A percentile compares a stretch with the other conserved stretches of the same genome.
These are phyloP conservation scores for Aspergillus pseudoglaucus DNA, from an alignment of 2,329 filamentous ascomycete species.

Conservation along the genomic window DNA sequence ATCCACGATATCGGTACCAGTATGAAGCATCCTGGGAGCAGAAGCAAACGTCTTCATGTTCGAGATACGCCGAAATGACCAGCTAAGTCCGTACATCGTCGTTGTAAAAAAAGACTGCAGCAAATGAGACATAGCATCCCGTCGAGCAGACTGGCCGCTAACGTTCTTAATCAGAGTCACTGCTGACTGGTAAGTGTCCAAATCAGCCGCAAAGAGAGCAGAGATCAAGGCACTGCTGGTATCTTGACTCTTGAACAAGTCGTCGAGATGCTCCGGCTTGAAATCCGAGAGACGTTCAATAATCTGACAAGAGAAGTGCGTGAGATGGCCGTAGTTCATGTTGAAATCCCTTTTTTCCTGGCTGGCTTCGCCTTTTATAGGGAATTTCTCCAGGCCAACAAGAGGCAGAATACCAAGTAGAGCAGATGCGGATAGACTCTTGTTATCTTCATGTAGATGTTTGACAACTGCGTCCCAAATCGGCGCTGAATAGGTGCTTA, in stretches of 20 bases:
- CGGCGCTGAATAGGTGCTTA: constrained; percentile 63
- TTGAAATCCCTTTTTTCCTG: constrained; percentile 70
- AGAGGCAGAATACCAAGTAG: constrained; percentile 64
- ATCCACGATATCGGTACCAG: constrained; percentile 56
- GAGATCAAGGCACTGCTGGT: constrained; percentile 70
- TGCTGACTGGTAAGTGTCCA: constrained; percentile 70
- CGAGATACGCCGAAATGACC: constrained; percentile 51
- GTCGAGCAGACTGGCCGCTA: constrained; percentile 60
- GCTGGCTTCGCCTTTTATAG: constrained; percentile 40
- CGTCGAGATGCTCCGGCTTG: constrained; percentile 58
- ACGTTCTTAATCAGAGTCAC: constrained; percentile 77
- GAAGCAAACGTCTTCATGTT: constrained; percentile 54
- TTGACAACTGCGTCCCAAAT: constrained; percentile 74
- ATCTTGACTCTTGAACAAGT: constrained; percentile 60
- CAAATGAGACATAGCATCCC: constrained; percentile 57
- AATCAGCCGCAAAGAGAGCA: constrained; percentile 72
- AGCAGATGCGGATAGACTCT: constrained; percentile 68
- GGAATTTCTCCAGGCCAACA: constrained; percentile 68
- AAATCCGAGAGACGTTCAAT: constrained; percentile 77
- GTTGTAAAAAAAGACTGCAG: constrained; percentile 51
- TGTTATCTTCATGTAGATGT: constrained; percentile 58
- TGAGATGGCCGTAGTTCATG: constrained; percentile 57
- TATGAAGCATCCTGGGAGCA: constrained; percentile 54
- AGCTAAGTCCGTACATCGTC: constrained; percentile 51
- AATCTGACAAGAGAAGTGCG: constrained; percentile 61